Conservation (phyloP, 805 yeast species). For the Wickerhamiella allomyrinae region DNA sequence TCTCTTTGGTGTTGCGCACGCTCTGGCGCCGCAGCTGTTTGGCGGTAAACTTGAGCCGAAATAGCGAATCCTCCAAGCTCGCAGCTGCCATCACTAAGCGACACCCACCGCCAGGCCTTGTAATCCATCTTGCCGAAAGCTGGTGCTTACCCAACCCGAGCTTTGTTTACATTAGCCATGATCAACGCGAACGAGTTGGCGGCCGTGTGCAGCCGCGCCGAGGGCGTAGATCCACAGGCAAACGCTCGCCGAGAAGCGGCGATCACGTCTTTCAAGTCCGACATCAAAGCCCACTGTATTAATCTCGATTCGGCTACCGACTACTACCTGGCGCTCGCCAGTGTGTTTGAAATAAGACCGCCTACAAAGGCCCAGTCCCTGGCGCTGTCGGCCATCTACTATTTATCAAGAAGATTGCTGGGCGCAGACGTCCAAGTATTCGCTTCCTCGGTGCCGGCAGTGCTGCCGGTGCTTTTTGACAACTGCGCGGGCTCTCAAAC, state of each 20-base stretch:
- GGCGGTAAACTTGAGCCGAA: slow-evolving; percentile 56
- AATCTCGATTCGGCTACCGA: slow-evolving; percentile 8
- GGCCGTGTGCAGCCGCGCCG: background rate
- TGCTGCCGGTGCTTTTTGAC: slow-evolving; percentile 24
- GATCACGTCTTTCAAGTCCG: slow-evolving; percentile 11
- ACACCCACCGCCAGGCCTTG: no score
- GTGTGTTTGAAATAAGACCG: slow-evolving; percentile 8
- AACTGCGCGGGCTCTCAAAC: slow-evolving; percentile 6
- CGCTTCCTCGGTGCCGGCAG: slow-evolving; percentile 20
- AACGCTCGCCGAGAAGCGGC: background rate
- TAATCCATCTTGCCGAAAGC: no score
- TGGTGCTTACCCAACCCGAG: no score
- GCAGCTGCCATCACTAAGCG: background rate
- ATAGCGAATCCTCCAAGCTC: slow-evolving; percentile 19
- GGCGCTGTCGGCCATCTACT: slow-evolving; percentile 32
- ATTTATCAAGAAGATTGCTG: slow-evolving; percentile 31
- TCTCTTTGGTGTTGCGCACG: slow-evolving; percentile 79
- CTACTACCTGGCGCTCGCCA: slow-evolving; percentile 19
- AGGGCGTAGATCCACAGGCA: background rate
- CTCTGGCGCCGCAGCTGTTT: slow-evolving; percentile 88
- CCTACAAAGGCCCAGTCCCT: slow-evolving; percentile 13
- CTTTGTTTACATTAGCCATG: background rate
- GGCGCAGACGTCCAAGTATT: slow-evolving; percentile 27
- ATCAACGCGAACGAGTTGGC: slow-evolving; percentile 1
- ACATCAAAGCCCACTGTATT: slow-evolving; percentile 13